Conservation (phyloP, 1,284 basidiomycete genomes). For the Thecaphora thlaspeos region DNA sequence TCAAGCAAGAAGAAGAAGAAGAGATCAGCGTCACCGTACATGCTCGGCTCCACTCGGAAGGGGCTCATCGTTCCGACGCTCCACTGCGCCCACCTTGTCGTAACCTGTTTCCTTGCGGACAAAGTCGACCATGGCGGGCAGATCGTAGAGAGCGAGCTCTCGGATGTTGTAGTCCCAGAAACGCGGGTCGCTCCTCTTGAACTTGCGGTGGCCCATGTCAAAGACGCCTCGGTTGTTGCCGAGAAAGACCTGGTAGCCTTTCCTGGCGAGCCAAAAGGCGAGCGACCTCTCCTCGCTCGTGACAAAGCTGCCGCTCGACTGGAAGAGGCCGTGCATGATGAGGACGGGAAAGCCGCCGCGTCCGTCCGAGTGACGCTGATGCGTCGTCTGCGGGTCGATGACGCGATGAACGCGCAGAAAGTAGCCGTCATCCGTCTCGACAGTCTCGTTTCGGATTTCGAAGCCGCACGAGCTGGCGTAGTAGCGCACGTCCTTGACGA, state of each 20-base stretch:
- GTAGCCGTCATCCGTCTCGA: constrained; percentile 67
- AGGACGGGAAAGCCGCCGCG: constrained; percentile 65
- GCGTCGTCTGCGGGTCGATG: constrained; percentile 60
- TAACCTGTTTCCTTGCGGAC: constrained; percentile 65
- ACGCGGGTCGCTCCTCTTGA: constrained; percentile 63
- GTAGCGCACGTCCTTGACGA: constrained; percentile 64
- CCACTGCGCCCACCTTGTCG: constrained; percentile 60
- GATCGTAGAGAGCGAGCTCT: constrained; percentile 66
- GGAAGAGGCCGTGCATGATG: constrained; percentile 67
- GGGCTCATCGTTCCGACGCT: no score
- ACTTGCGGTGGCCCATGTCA: constrained; percentile 65
- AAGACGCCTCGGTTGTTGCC: constrained; percentile 67
- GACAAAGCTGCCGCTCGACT: constrained; percentile 67
- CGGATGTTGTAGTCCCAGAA: constrained; percentile 70
- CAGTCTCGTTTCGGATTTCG: constrained; percentile 64
- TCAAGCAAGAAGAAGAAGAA: no score
- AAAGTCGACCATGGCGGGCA: constrained; percentile 66
- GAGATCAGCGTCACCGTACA: no score
- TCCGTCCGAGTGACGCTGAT: constrained; percentile 59
- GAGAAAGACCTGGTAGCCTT: constrained; percentile 66
- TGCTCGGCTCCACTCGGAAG: no score
- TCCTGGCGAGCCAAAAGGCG: constrained; percentile 67
- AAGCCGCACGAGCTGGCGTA: constrained; percentile 65
- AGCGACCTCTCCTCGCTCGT: constrained; percentile 67
- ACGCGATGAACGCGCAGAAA: constrained; percentile 64